phyloP scores from a whole-genome alignment of 805 yeast genomes.

The Yarrowia porcina region DNA sequence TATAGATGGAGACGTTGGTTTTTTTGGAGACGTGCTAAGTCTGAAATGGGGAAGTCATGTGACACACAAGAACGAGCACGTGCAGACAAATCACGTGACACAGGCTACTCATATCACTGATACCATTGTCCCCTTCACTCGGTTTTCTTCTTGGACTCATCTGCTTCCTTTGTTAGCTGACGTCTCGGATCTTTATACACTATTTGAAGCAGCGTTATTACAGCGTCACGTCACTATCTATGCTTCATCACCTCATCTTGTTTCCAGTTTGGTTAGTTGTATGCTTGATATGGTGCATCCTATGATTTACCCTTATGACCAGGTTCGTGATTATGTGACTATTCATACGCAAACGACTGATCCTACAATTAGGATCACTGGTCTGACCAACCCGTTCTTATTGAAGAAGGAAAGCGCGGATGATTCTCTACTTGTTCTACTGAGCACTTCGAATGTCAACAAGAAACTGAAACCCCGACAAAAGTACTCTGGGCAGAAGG shows the following conservation, averaged over 20 bases:
- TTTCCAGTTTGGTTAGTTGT: slow-evolving; percentile 30
- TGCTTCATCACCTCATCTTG: slow-evolving; percentile 31
- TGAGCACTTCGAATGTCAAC: neutral
- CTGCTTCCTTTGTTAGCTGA: slow-evolving; percentile 11
- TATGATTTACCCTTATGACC: slow-evolving; percentile 26
- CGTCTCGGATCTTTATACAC: slow-evolving; percentile 30
- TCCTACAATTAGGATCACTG: slow-evolving; percentile 1
- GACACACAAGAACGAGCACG: neutral
- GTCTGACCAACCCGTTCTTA: slow-evolving; percentile 33
- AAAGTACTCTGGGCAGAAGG: neutral
- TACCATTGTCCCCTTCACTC: neutral
- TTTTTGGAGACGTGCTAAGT: neutral
- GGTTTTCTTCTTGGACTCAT: slow-evolving; percentile 14
- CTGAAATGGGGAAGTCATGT: slow-evolving; percentile 2
- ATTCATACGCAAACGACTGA: slow-evolving; percentile 30
- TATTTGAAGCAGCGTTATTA: slow-evolving; percentile 32
- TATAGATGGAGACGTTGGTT: slow-evolving; percentile 15
- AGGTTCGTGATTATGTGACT: slow-evolving; percentile 33
- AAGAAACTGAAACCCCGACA: neutral
- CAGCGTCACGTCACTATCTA: slow-evolving; percentile 30
- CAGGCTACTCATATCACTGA: neutral
- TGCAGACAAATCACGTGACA: neutral
- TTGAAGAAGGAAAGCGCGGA: neutral
- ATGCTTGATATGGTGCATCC: slow-evolving; percentile 32
- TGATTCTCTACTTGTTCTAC: neutral